Evolutionary conservation across 1,284 basidiomycete species (phyloP), one percentile per base, ranked within the genome.

Genomic region (Puccinia coronata): DNA sequence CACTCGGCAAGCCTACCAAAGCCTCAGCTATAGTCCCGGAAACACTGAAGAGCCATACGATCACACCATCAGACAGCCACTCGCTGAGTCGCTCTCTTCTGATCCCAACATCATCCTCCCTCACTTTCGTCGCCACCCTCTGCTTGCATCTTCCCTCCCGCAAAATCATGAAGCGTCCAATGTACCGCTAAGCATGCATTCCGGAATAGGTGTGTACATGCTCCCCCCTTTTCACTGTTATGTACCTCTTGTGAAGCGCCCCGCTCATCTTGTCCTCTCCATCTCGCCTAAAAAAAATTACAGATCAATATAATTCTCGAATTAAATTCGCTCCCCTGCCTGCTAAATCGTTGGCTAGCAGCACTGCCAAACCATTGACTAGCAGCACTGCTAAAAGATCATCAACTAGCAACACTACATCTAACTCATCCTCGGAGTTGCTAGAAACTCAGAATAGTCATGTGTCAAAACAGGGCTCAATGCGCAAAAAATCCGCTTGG

Each of bases 271-370:
- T 20, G 28, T 49, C 51, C 28, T n/a, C 34, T n/a, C 47, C 34
- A 25, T 8, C 9, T 2, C n/a, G 31, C 6, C 3, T 25, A 36
- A 34, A 63, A 36, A 20, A 20, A 11, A 39, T 39, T 16, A 43
- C 39, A 67, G 63, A 67, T 28, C 34, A 34, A 23, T 47, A 31
- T 3, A 67, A 67, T n/a, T n/a, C n/a, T 67, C 71, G 71, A 12
- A 73, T 73, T 36, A 73, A 55, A 73, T 73, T 73, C 25, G 71
- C 71, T 6, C 71, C 71, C n/a, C 71, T 73, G 16, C 71, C 71
- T 20, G 41, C 20, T 8, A 57, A 73, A 25, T 28, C 71, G 43
- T 18, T 25, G 36, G 14, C 53, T 73, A 0, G 2, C 23, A n/a
- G 28, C 34, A n/a, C 71, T 20, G 41, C 20, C 14, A 57, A 73